phyloP scores from a whole-genome alignment of 1,284 basidiomycete species.

The Rugosomyces carneus region DNA sequence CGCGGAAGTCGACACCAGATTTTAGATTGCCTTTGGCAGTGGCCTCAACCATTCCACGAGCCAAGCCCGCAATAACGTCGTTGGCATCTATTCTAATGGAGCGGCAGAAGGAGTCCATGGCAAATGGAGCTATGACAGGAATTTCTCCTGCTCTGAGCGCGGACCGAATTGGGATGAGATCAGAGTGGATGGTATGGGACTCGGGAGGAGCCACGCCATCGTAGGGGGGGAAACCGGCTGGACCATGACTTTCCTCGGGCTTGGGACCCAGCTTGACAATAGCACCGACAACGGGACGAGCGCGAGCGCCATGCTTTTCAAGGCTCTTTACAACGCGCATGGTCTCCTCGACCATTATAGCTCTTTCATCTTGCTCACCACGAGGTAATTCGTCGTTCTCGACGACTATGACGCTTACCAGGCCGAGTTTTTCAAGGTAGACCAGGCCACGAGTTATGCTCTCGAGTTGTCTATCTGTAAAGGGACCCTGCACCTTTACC shows the following conservation, averaged over 20 bases:
- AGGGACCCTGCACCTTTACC: slow-evolving; percentile 97
- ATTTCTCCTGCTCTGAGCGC: slow-evolving; percentile 92
- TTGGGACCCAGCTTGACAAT: slow-evolving; percentile 80
- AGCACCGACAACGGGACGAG: slow-evolving; percentile 85
- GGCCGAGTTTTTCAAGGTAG: slow-evolving; percentile 91
- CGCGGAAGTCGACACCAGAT: slow-evolving; percentile 26
- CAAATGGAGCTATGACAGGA: slow-evolving; percentile 93
- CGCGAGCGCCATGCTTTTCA: slow-evolving; percentile 78
- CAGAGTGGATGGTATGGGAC: slow-evolving; percentile 69
- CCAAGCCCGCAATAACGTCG: slow-evolving; percentile 85
- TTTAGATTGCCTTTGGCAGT: slow-evolving; percentile 35
- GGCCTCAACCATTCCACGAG: slow-evolving; percentile 80
- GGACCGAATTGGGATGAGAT: slow-evolving; percentile 79
- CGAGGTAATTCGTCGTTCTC: slow-evolving; percentile 79
- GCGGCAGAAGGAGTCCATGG: slow-evolving; percentile 85
- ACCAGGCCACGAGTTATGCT: slow-evolving; percentile 92
- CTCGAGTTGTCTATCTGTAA: slow-evolving; percentile 91
- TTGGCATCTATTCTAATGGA: slow-evolving; percentile 86
- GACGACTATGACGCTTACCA: slow-evolving; percentile 92
- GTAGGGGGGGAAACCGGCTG: slow-evolving; percentile 21
- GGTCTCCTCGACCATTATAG: slow-evolving; percentile 62
- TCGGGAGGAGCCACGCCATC: slow-evolving; percentile 48
- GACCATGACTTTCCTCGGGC: slow-evolving; percentile 40
- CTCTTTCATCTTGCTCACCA: slow-evolving; percentile 62
- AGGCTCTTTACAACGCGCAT: slow-evolving; percentile 83